Evolutionary conservation across 2,329 filamentous ascomycete genomes (phyloP), one percentile per base, ranked within the genome.

Genomic region (Arachnopeziza araneosa): DNA sequence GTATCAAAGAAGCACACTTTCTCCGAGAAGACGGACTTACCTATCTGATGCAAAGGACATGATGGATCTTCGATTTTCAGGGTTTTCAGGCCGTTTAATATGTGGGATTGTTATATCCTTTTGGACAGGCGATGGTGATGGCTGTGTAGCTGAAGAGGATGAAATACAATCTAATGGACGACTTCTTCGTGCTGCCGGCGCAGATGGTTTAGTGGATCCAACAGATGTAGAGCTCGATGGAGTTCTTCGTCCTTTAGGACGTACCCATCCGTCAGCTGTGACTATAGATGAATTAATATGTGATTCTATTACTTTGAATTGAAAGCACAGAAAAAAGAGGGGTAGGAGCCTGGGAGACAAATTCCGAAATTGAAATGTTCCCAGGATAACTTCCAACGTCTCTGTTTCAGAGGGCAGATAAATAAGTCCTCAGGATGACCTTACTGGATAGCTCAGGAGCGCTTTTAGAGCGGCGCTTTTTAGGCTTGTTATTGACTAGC

Each of bases 31-130:
- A 30, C 26, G 26, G 26, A 30, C 26, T 30, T 9, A 30, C 26
- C 26, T 30, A 56, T 74, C 75, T 1, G 77, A 77, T 5, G 74
- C 73, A 52, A 74, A 74, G 2, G 76, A 77, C 58, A 74, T 66
- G 54, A 68, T 66, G 0, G 72, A 74, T 44, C 68, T 67, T 32
- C 32, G 14, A 19, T 44, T 44, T 44, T 44, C 36, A 44, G 17
- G 3, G 2, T 44, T 57, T 19, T 9, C 44, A 24, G 30, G 23
- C 56, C 23, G 26, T 8, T 36, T 12, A 26, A 23, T 21, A 14
- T 54, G 24, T 53, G 23, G 23, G n/a, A 17, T 49, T 14, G 14
- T 24, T 22, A 50, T 30, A 24, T 44, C 36, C 30, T 14, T 24
- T 14, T 23, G 14, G 26, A 7, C 8, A 48, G 24, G 21, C 7